Conservation (phyloP, 2,329 filamentous ascomycete species). For the Arthroderma sp. region DNA sequence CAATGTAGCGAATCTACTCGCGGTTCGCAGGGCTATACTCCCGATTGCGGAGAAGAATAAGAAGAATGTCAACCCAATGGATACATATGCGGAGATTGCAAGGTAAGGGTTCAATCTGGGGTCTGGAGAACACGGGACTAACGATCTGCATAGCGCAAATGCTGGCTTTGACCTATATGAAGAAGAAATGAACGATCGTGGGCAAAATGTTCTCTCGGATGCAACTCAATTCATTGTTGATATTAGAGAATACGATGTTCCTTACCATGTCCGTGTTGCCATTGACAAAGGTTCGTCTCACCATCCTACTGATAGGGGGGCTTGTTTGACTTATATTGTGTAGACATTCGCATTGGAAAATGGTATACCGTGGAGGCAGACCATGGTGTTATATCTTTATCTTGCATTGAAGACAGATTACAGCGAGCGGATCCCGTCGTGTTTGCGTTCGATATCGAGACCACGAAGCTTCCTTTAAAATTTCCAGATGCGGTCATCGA, state of each 20-base stretch:
- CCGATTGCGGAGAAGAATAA: constrained; percentile 93
- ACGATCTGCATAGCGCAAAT: constrained; percentile 43
- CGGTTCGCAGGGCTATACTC: constrained; percentile 70
- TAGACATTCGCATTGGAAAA: constrained; percentile 87
- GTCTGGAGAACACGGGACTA: neutral
- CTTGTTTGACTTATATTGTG: constrained; percentile 13
- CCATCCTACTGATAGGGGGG: neutral
- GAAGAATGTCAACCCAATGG: constrained; percentile 92
- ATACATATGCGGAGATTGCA: constrained; percentile 93
- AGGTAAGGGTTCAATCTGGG: constrained; percentile 38
- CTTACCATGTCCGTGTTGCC: constrained; percentile 96
- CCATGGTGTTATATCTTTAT: constrained; percentile 73
- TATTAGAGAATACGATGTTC: constrained; percentile 97
- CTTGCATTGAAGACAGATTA: constrained; percentile 72
- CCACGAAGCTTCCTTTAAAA: constrained; percentile 86
- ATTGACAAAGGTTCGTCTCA: constrained; percentile 63
- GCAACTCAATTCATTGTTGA: constrained; percentile 96
- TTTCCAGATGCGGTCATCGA: constrained; percentile 91
- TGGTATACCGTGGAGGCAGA: constrained; percentile 96
- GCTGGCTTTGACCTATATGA: constrained; percentile 93
- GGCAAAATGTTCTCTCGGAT: constrained; percentile 65
- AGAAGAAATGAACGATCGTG: constrained; percentile 68
- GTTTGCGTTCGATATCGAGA: constrained; percentile 98
- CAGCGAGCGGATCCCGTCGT: constrained; percentile 92
- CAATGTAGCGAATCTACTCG: constrained; percentile 75